Conservation (phyloP, 495 filamentous ascomycete genomes). For the Penicillium bovifimosum region DNA sequence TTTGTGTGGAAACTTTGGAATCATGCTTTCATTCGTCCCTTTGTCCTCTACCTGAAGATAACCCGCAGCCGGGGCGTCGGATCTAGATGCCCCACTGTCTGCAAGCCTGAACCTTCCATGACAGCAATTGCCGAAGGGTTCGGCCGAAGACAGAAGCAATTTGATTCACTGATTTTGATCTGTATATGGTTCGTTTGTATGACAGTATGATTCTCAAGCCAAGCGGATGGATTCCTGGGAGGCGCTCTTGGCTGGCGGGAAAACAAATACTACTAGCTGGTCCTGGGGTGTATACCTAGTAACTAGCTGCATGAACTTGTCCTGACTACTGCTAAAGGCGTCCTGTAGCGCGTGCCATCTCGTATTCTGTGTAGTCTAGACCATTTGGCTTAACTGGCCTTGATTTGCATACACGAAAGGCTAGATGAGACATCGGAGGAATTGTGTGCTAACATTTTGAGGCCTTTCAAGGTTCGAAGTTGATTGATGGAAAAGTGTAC, state of each 20-base stretch:
- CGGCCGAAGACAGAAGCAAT: background rate
- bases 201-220: too few species aligned
- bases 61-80: background rate
- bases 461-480: background rate
- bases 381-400: background rate
- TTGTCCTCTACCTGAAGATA: background rate
- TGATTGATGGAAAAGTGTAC: too few species aligned
- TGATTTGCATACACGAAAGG: background rate
- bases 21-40: background rate
- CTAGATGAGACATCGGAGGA: background rate
- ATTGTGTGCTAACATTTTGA: background rate
- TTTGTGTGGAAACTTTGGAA: too few species aligned
- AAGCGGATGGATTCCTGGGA: constrained; percentile 14
- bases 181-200: background rate
- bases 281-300: background rate
- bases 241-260: background rate
- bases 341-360: background rate
- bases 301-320: constrained; percentile 13
- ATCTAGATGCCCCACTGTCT: background rate
- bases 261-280: background rate
- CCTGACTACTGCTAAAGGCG: background rate
- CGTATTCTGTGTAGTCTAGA: background rate
- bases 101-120: background rate
- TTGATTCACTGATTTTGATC: background rate
- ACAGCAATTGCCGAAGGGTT: background rate